Evolutionary conservation across 2,329 filamentous ascomycete species (phyloP).

Genomic region (Hypomyces perniciosus): DNA sequence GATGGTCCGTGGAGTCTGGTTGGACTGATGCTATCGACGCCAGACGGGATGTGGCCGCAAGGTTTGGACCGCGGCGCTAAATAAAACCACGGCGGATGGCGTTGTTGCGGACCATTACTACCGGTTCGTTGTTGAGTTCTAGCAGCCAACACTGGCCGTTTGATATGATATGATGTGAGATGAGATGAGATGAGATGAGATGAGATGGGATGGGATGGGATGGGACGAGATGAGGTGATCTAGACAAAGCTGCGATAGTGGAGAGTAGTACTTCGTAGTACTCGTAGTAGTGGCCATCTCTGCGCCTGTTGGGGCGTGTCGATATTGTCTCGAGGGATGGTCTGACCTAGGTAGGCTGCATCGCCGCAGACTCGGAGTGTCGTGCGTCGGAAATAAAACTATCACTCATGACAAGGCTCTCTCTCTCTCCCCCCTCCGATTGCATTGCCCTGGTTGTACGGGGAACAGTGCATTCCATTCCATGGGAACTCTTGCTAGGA

Average conservation of each 20-base stretch:
- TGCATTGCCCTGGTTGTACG: too few relatives aligned
- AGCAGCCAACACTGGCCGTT: slow-evolving; percentile 2
- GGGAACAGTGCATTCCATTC: too few relatives aligned
- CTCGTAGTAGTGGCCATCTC: too few relatives aligned
- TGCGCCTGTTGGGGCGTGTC: too few relatives aligned
- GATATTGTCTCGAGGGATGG: neutral
- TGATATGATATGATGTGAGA: too few relatives aligned
- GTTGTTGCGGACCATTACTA: slow-evolving; percentile 12
- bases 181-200: too few relatives aligned
- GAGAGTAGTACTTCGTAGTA: neutral
- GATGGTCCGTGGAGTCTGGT: neutral
- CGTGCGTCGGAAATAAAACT: neutral
- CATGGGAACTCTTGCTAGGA: too few relatives aligned
- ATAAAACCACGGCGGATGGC: slow-evolving; percentile 11
- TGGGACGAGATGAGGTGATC: too few relatives aligned
- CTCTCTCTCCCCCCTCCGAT: neutral
- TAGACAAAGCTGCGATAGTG: neutral
- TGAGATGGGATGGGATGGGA: too few relatives aligned
- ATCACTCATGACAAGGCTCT: slow-evolving; percentile 1
- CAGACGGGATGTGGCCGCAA: slow-evolving; percentile 12
- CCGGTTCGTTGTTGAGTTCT: slow-evolving; percentile 4
- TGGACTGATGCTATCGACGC: too few relatives aligned
- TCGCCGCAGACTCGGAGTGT: neutral
- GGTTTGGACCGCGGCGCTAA: slow-evolving; percentile 12
- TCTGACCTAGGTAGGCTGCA: neutral